A percentile compares a stretch with the other conserved stretches of the same genome.
Conservation (phyloP, 2,329 filamentous ascomycete genomes). For the Ampelomyces quisqualis region DNA sequence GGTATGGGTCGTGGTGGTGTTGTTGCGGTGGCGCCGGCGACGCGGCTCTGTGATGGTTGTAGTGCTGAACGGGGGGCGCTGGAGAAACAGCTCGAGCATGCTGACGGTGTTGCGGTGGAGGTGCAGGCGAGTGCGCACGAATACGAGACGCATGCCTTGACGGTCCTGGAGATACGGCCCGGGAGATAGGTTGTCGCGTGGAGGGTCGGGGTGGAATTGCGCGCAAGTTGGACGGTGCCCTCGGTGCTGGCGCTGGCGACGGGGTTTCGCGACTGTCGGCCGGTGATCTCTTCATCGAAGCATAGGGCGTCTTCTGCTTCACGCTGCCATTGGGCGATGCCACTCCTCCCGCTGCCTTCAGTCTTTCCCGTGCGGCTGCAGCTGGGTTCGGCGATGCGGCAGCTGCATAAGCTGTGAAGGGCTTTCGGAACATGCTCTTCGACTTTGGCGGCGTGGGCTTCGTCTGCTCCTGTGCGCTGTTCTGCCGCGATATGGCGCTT, state of each 20-base stretch:
- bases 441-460: conserved; percentile 50
- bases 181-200: conserved; percentile 22
- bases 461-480: conserved; percentile 47
- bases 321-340: conserved; percentile 37
- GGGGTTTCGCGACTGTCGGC: conserved; percentile 38
- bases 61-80: conserved; percentile 13
- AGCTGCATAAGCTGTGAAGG: conserved; percentile 63
- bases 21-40: conserved; percentile 32
- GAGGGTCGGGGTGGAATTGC: conserved; percentile 44
- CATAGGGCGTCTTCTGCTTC: conserved; percentile 50
- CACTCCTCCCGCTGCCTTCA: conserved; percentile 31
- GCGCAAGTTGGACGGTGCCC: conserved; percentile 32
- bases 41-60: conserved; percentile 20
- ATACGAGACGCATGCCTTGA: no score
- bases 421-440: conserved; percentile 63
- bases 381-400: conserved; percentile 46
- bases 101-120: no score
- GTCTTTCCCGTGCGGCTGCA: conserved; percentile 40
- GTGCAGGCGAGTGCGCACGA: no score
- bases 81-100: no score
- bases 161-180: conserved; percentile 44
- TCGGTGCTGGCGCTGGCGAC: conserved; percentile 28
- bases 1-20: conserved; percentile 22
- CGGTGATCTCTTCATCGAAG: conserved; percentile 53
- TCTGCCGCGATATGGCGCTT: conserved; percentile 53